Evolutionary conservation across 1,284 basidiomycete genomes (phyloP), one percentile per base, ranked within the genome.

Genomic region (Phaffia rhodozyma): DNA sequence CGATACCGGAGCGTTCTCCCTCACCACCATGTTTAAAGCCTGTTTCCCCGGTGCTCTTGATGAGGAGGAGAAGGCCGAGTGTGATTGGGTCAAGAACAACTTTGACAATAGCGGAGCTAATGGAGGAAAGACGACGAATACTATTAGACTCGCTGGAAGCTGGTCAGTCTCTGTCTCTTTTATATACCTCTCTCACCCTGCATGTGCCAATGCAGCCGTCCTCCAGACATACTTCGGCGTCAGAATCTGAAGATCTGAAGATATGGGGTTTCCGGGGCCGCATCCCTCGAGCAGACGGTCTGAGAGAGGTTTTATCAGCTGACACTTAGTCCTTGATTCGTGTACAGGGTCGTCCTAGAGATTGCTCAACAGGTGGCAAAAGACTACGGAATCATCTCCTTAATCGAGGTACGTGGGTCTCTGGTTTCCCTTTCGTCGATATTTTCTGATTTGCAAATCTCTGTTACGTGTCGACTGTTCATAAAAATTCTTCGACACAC

Each of bases 1-100:
- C 73, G 94, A 99, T 78, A 97, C 94, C 6, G 85, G 91, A 68
- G 93, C 93, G 29, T 83, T 99, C 75, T 91, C 89, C 66, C 85
- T 94, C 23, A 96, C 92, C 5, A 96, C 94, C 67, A 96, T 99
- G 90, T 97, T 91, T 80, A 89, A 91, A 69, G 91, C 93, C 30
- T 91, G 93, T 0, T 98, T 93, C 77, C 94, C 96, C 11, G 83
- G 80, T 61, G 88, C 92, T 0, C 78, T 80, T 38, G 89, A 91
- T 2, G 80, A 82, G 55, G 85, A 86, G 25, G 94, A 97, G 76
- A 84, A 84, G 72, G 78, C 77, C 38, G 94, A 98, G 76, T 83
- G 89, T 69, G 81, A 83, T 58, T 97, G 88, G 87, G 85, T 92
- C 66, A 88, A 87, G 72, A 82, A 85, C 30, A 82, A 79, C 69